A percentile compares a stretch with the other conserved stretches of the same genome.
Evolutionary conservation across 2,329 filamentous ascomycete species (phyloP).

Genomic region (Cyphellophora attinorum): DNA sequence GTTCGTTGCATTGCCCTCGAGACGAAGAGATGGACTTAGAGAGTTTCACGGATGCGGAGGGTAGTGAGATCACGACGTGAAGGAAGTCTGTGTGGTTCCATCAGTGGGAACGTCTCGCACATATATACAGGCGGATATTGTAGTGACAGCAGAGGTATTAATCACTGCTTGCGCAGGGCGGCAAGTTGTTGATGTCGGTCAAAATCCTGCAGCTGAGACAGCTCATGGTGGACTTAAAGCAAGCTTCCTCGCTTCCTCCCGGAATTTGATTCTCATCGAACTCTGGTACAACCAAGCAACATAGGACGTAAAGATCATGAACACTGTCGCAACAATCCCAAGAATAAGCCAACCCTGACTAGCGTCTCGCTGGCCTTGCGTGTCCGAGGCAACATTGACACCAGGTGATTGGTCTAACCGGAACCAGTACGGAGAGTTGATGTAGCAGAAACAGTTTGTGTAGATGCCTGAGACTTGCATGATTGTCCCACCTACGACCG

Average conservation of each 20-base stretch:
- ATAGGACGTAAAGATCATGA: neutral
- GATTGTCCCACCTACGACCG: constrained; percentile 1
- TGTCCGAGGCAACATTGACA: constrained; percentile 1
- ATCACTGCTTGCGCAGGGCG: too few species aligned
- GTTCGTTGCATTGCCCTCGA: too few species aligned
- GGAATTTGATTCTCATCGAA: neutral
- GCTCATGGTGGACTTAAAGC: too few species aligned
- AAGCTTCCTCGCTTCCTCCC: neutral
- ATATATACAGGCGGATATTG: too few species aligned
- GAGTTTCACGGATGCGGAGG: too few species aligned
- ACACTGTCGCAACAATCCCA: neutral
- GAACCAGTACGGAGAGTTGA: neutral
- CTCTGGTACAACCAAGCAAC: neutral
- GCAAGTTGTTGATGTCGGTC: too few species aligned
- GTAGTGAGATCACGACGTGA: too few species aligned
- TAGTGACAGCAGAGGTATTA: too few species aligned
- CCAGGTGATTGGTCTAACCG: neutral
- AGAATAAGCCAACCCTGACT: neutral
- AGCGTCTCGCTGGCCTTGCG: neutral
- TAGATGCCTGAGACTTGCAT: constrained; percentile 3
- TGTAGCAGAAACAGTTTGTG: constrained; percentile 1
- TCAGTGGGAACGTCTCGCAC: too few species aligned
- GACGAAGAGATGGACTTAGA: too few species aligned
- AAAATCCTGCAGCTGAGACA: too few species aligned
- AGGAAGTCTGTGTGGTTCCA: too few species aligned